Base-by-base conservation (phyloP, 2,329 filamentous ascomycete genomes). In the Calonectria henricotiae region DNA sequence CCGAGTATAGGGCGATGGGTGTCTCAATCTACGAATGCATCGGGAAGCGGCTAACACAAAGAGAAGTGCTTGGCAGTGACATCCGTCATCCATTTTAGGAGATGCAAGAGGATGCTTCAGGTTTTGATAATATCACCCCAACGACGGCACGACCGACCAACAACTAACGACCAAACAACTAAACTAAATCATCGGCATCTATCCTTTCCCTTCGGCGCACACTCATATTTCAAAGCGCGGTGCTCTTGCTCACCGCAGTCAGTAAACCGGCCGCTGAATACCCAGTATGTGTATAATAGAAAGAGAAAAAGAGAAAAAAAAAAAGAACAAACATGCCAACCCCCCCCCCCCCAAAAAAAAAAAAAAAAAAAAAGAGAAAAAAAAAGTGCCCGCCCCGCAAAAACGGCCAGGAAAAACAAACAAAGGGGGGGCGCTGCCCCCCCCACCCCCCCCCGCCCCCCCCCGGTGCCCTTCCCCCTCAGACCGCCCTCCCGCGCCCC, bases 11-110 rank as follows among this genome's bases (percentile, higher is more conserved):
- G 54, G 37, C 35, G 32, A 9, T 60, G 54, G 20, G 23, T 60
- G 64, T 66, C 64, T 61, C 54, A 66, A 60, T 66, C 64, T 66
- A 66, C 51, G 64, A 66, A 66, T 66, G 64, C 54, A 66, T 66
- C 51, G 49, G 51, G 49, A 43, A 15, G 3, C 25, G 30, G 43
- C 54, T 25, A n/a, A 27, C 25, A 30, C 23, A n/a, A 49, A 60
- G 35, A 41, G 54, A 64, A 15, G 20, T 41, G 44, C 35, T 39
- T 37, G 62, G 46, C 35, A 64, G 46, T 64, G 62, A 64, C 46
- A 64, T 64, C 46, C 32, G 35, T 64, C 46, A 54, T 64, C 47
- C 46, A 23, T 54, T 64, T 35, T 64, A 37, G 30, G 46, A 39
- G 32, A 63, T 64, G 46, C 25, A 27, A 27, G 32, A 63, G 46